These are phyloP conservation scores for Penicillium coffeae DNA, from an alignment of 495 filamentous ascomycete genomes.

Conservation along the genomic window DNA sequence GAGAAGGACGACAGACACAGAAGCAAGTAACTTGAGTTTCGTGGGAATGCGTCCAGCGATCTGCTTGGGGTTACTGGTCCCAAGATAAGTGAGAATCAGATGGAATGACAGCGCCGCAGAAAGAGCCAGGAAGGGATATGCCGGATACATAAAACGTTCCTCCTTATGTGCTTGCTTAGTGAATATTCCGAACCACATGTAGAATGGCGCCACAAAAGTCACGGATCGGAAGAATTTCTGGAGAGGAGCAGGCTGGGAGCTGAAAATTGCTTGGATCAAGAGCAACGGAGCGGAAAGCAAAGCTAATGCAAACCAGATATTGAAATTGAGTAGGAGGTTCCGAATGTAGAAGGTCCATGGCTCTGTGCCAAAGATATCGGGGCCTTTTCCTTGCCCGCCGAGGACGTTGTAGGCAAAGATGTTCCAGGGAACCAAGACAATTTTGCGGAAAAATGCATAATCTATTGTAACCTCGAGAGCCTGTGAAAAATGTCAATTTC, in stretches of 20 bases:
- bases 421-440: slow-evolving; percentile 79
- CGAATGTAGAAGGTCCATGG: slow-evolving; percentile 95
- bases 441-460: slow-evolving; percentile 74
- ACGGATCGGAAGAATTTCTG: slow-evolving; percentile 62
- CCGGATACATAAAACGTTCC: slow-evolving; percentile 97
- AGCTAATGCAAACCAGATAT: slow-evolving; percentile 84
- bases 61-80: slow-evolving; percentile 60
- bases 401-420: slow-evolving; percentile 96
- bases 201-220: slow-evolving; percentile 77
- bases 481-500: slow-evolving; percentile 32
- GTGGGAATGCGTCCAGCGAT: slow-evolving; percentile 66
- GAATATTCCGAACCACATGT: slow-evolving; percentile 92
- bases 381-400: slow-evolving; percentile 69
- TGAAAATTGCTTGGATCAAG: slow-evolving; percentile 44
- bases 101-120: slow-evolving; percentile 87
- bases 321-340: slow-evolving; percentile 93
- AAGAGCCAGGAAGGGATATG: slow-evolving; percentile 87
- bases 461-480: slow-evolving; percentile 63
- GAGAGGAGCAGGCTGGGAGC: slow-evolving; percentile 34
- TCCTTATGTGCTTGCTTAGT: slow-evolving; percentile 94
- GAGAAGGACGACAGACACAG: slow-evolving; percentile 50
- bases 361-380: slow-evolving; percentile 93
- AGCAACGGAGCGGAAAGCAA: slow-evolving; percentile 65
- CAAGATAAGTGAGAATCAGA: slow-evolving; percentile 67
- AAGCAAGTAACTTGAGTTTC: slow-evolving; percentile 60